Conservation (phyloP, 75 land plant genomes). For the Sequoia sempervirens region DNA sequence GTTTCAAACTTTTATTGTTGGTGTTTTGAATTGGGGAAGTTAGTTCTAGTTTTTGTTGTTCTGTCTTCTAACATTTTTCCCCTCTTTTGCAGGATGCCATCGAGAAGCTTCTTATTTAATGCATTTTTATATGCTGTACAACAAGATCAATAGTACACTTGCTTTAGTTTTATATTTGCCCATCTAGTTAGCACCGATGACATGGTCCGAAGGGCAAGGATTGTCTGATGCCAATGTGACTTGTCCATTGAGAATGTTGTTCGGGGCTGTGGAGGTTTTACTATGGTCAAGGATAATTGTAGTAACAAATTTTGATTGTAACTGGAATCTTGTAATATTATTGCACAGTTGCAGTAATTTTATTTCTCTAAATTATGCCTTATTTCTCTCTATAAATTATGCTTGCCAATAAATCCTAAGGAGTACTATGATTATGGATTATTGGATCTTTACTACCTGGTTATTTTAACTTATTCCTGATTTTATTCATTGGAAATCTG, state of each 20-base stretch:
- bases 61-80: neutral
- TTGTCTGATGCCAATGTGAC: constrained; percentile 7
- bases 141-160: neutral
- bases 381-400: too few relatives aligned
- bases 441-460: too few relatives aligned
- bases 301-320: neutral
- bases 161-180: neutral
- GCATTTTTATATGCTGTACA: neutral
- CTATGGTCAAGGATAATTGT: neutral
- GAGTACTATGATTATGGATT: too few relatives aligned
- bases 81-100: constrained; percentile 39
- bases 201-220: constrained; percentile 6
- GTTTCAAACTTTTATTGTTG: too few relatives aligned
- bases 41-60: neutral
- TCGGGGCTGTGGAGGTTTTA: neutral
- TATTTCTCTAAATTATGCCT: too few relatives aligned
- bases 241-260: neutral
- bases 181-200: constrained; percentile 12
- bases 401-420: too few relatives aligned
- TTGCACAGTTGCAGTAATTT: too few relatives aligned
- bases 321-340: neutral
- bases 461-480: too few relatives aligned
- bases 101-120: constrained; percentile 62
- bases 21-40: neutral
- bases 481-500: too few relatives aligned